phyloP scores from a whole-genome alignment of 495 filamentous ascomycete species.

The Penicillium arizonense region DNA sequence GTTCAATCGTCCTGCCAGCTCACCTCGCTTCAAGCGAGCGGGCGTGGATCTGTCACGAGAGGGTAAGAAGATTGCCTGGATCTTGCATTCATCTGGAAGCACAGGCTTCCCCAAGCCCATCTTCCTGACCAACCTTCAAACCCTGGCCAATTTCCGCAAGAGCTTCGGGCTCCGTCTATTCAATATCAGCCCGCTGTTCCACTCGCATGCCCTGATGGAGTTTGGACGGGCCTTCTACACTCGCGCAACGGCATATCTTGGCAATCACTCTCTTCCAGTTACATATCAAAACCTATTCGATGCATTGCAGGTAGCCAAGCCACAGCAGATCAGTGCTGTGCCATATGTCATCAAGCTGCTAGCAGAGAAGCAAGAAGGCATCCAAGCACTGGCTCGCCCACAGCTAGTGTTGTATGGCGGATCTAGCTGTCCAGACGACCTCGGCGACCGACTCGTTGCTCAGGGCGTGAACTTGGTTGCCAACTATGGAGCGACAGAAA shows the following conservation, averaged over 20 bases:
- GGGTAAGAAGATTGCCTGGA: conserved; percentile 45
- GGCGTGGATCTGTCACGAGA: conserved; percentile 11
- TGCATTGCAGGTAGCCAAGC: conserved; percentile 42
- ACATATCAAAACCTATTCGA: conserved; percentile 51
- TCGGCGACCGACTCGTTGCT: conserved; percentile 53
- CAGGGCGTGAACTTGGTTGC: conserved; percentile 54
- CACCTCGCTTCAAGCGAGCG: conserved; percentile 12
- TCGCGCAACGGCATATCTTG: conserved; percentile 44
- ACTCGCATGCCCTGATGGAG: conserved; percentile 47
- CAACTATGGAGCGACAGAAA: conserved; percentile 54
- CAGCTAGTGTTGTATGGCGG: conserved; percentile 52
- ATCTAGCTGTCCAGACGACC: conserved; percentile 53
- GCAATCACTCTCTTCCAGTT: conserved; percentile 49
- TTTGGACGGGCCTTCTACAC: conserved; percentile 46
- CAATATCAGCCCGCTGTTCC: conserved; percentile 53
- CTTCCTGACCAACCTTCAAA: conserved; percentile 32
- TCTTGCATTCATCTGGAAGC: conserved; percentile 57
- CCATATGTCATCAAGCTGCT: conserved; percentile 57
- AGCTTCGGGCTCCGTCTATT: conserved; percentile 38
- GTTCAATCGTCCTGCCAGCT: conserved; percentile 17
- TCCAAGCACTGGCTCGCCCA: conserved; percentile 41
- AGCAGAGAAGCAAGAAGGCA: conserved; percentile 47
- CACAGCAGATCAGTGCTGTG: conserved; percentile 53
- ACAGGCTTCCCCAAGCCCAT: conserved; percentile 61
- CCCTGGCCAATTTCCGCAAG: conserved; percentile 36